phyloP scores from a whole-genome alignment of 2,329 filamentous ascomycete genomes.

The Zymoseptoria crescenta region DNA sequence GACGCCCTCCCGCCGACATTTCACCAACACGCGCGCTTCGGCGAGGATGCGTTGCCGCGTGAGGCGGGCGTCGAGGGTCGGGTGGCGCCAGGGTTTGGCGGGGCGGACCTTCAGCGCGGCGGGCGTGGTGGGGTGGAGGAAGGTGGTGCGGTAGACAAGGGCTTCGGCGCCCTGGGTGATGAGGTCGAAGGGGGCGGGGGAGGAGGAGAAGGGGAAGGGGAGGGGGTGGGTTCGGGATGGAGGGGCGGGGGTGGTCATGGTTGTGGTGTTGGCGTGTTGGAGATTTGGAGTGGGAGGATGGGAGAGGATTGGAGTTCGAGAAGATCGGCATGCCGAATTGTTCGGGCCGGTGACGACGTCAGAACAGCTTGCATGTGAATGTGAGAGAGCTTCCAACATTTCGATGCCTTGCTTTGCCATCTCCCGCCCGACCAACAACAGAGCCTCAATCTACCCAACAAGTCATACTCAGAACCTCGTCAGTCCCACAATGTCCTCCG shows the following conservation, averaged over 20 bases:
- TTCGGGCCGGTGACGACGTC: neutral
- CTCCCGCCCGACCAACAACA: too few relatives aligned
- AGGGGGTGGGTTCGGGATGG: slow-evolving; percentile 34
- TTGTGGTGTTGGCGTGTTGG: slow-evolving; percentile 1
- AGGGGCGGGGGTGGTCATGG: neutral
- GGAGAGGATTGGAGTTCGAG: neutral
- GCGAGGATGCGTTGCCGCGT: slow-evolving; percentile 81
- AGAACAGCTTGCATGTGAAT: slow-evolving; percentile 7
- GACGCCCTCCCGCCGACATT: slow-evolving; percentile 71
- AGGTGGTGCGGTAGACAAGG: slow-evolving; percentile 80
- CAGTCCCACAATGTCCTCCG: slow-evolving; percentile 7
- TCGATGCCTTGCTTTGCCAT: too few relatives aligned
- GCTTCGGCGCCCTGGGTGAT: slow-evolving; percentile 94
- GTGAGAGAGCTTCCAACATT: neutral
- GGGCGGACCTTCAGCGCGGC: slow-evolving; percentile 88
- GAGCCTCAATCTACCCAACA: too few relatives aligned
- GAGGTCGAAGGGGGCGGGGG: slow-evolving; percentile 53
- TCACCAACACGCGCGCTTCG: slow-evolving; percentile 77
- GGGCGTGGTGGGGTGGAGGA: slow-evolving; percentile 58
- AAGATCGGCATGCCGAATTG: neutral
- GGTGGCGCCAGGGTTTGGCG: slow-evolving; percentile 84
- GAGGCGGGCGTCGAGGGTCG: slow-evolving; percentile 75
- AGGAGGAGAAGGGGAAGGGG: slow-evolving; percentile 58
- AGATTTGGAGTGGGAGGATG: neutral
- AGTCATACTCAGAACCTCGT: neutral